Evolutionary conservation across 2,329 filamentous ascomycete genomes (phyloP), one percentile per base, ranked within the genome.

Genomic region (Grosmannia clavigera): DNA sequence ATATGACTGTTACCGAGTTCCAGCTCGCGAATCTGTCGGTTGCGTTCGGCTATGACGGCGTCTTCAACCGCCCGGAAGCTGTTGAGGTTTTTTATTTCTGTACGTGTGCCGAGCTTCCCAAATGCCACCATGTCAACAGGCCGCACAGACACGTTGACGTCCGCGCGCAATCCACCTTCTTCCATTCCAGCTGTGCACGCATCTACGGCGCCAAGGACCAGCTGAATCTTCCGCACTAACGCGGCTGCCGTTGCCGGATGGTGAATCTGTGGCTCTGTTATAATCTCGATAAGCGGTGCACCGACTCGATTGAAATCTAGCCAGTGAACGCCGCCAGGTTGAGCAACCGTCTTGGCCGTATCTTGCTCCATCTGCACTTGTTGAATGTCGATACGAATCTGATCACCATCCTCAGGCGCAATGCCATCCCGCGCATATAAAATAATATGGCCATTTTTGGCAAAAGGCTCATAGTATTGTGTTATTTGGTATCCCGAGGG

Each of bases 361-460:
- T 99, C 94, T 73, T 99, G 94, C 74, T 99, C 94, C 76, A 99
- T 86, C 73, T 99, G 94, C 10, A 99, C 81, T 72, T 97, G 94
- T 71, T 94, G 88, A 69, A 99, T 95, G 35, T 88, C 86, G 57
- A 99, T 80, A 0, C 76, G 78, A 25, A 96, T 74, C n/a, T 78
- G 74, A 22, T 86, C 78, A 0, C 87, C 87, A 66, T 91, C 87
- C 66, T 88, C 81, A 0, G 82, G 77, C 0, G 86, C 85, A 63
- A 96, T 89, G 1, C 91, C 92, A 69, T 96, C 92, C 61, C 90
- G 80, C 4, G 82, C 74, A 48, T 80, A 81, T 6, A 99, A 77
- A 0, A 78, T 81, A n/a, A 97, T 77, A 48, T 76, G 74, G 1
- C 94, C 94, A 66, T 90, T 78, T 62, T 78, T 83, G 1, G 84